phyloP scores from a whole-genome alignment of 225 moss, liverwort and hornwort genomes.

The Rhytidiadelphus loreus region DNA sequence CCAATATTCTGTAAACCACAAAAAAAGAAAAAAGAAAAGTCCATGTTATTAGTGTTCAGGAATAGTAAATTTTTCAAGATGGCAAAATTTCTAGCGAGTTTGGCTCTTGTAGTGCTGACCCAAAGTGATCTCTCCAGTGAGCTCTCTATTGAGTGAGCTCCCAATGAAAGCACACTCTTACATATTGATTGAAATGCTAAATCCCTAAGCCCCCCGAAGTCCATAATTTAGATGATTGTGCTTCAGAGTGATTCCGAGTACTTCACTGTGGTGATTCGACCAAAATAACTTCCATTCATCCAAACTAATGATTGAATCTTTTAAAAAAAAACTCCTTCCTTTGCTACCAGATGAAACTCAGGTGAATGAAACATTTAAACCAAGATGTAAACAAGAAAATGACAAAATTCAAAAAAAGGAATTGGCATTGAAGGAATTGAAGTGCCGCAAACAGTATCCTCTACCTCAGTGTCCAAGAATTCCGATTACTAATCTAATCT shows the following conservation, averaged over 20 bases:
- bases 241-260: background rate
- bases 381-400: background rate
- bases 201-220: background rate
- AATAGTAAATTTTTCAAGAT: background rate
- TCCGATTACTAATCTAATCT: background rate
- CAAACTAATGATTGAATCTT: background rate
- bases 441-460: background rate
- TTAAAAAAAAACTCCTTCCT: background rate
- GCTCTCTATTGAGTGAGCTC: background rate
- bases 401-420: background rate
- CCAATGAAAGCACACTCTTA: background rate
- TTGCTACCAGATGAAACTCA: background rate
- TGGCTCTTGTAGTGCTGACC: background rate
- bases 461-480: background rate
- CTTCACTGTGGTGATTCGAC: background rate
- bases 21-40: rapidly evolving
- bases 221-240: background rate
- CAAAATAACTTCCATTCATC: background rate
- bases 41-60: background rate
- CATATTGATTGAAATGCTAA: background rate
- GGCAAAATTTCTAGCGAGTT: background rate
- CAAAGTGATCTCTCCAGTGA: background rate
- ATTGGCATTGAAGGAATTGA: background rate
- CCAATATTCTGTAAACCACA: slow-evolving; percentile 52
- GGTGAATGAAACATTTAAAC: background rate